Conservation (phyloP, 2,329 filamentous ascomycete species). For the Fusarium praegraminearum region DNA sequence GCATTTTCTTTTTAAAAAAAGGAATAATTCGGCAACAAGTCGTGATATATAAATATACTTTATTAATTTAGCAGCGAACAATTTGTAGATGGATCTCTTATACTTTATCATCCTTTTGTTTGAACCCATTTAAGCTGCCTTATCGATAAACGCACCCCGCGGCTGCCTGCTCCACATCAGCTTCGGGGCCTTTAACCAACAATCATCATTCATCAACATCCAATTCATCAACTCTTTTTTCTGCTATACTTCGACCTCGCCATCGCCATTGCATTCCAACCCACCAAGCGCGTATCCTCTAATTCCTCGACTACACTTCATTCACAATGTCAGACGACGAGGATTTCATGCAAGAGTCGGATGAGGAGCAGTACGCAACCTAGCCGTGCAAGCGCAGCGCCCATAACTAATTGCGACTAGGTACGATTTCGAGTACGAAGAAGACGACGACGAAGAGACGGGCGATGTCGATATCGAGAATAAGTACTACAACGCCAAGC, state of each 20-base stretch:
- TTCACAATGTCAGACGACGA: slow-evolving; percentile 64
- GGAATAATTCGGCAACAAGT: too few species aligned
- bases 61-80: not conserved
- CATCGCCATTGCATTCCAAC: not conserved
- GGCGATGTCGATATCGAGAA: slow-evolving; percentile 97
- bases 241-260: not conserved
- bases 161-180: slow-evolving; percentile 44
- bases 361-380: slow-evolving; percentile 57
- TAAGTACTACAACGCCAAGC: slow-evolving; percentile 99
- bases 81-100: not conserved
- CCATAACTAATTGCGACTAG: slow-evolving; percentile 47
- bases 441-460: slow-evolving; percentile 86
- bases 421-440: slow-evolving; percentile 99
- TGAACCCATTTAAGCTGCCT: not conserved
- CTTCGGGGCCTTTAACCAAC: slow-evolving; percentile 25
- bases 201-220: slow-evolving; percentile 27
- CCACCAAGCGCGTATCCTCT: not conserved
- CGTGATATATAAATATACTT: not conserved
- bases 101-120: too few species aligned
- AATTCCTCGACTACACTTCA: not conserved
- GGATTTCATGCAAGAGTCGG: slow-evolving; percentile 63
- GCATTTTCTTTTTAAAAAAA: too few species aligned
- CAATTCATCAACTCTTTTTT: slow-evolving; percentile 10
- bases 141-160: slow-evolving; percentile 47
- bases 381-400: slow-evolving; percentile 11